These are phyloP conservation scores for Collybia nuda DNA, from an alignment of 768 basidiomycete genomes.

Conservation along the genomic window DNA sequence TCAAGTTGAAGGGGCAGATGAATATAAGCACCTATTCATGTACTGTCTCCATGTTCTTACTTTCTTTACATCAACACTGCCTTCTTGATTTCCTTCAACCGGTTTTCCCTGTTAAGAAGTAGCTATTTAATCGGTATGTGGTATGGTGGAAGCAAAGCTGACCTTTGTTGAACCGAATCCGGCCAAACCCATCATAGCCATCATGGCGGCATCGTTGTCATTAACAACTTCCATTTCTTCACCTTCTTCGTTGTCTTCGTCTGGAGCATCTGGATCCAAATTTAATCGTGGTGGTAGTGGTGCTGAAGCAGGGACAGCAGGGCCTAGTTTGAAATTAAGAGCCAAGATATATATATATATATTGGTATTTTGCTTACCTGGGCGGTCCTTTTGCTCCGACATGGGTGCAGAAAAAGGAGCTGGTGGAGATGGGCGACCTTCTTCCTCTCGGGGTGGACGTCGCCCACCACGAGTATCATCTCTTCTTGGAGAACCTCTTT, in stretches of 20 bases:
- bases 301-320: slow-evolving; percentile 3
- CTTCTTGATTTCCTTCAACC: slow-evolving; percentile 83
- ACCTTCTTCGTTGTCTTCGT: slow-evolving; percentile 37
- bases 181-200: slow-evolving; percentile 84
- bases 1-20: background rate
- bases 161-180: slow-evolving; percentile 94
- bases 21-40: slow-evolving; percentile 81
- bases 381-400: slow-evolving; percentile 4
- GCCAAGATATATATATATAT: too few relatives aligned
- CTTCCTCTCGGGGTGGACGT: slow-evolving; percentile 10
- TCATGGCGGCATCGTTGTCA: slow-evolving; percentile 80
- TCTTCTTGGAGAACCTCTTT: slow-evolving; percentile 19
- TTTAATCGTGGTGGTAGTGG: slow-evolving; percentile 24
- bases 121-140: background rate
- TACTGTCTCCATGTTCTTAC: slow-evolving; percentile 94
- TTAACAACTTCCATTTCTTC: slow-evolving; percentile 55
- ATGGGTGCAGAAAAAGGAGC: slow-evolving; percentile 4
- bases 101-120: slow-evolving; percentile 59
- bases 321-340: background rate
- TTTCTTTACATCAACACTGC: slow-evolving; percentile 68
- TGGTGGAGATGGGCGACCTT: slow-evolving; percentile 13
- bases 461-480: slow-evolving; percentile 11
- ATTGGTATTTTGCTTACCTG: background rate
- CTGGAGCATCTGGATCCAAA: slow-evolving; percentile 41
- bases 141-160: slow-evolving; percentile 9